A percentile compares a stretch with the other conserved stretches of the same genome.
phyloP scores from a whole-genome alignment of 768 basidiomycete genomes.

The Lanmaoa rubissima region DNA sequence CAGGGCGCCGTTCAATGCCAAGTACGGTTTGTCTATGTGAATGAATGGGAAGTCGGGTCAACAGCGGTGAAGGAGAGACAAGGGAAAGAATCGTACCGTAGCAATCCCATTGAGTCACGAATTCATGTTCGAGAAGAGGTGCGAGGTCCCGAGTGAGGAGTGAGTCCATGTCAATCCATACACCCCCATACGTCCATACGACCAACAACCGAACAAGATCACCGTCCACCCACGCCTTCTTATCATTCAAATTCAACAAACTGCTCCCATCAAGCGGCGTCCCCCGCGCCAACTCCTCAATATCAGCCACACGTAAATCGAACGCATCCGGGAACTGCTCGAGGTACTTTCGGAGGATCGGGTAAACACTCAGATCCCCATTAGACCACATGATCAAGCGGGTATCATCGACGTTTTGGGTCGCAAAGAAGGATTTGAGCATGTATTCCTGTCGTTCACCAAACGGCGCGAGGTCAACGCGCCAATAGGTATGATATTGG shows the following conservation, averaged over 20 bases:
- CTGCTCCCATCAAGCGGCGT: slow-evolving; percentile 72
- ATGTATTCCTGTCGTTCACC: slow-evolving; percentile 83
- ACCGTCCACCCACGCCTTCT: slow-evolving; percentile 92
- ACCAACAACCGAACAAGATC: slow-evolving; percentile 87
- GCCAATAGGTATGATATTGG: slow-evolving; percentile 93
- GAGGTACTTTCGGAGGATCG: slow-evolving; percentile 60
- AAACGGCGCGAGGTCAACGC: slow-evolving; percentile 82
- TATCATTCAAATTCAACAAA: slow-evolving; percentile 61
- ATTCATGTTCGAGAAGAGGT: slow-evolving; percentile 90
- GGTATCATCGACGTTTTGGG: slow-evolving; percentile 66
- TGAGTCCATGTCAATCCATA: slow-evolving; percentile 99
- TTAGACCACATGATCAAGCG: slow-evolving; percentile 91
- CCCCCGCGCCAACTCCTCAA: slow-evolving; percentile 61
- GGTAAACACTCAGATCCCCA: slow-evolving; percentile 59
- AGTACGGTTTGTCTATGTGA: slow-evolving; percentile 65
- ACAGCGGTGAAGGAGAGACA: neutral
- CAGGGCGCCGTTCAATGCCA: slow-evolving; percentile 86
- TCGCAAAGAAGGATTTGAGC: slow-evolving; percentile 92
- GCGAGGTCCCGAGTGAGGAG: slow-evolving; percentile 84
- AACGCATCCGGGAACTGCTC: slow-evolving; percentile 67
- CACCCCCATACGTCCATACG: slow-evolving; percentile 86
- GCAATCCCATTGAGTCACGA: slow-evolving; percentile 98
- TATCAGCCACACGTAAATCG: slow-evolving; percentile 66
- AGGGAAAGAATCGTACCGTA: slow-evolving; percentile 59
- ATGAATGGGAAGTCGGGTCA: neutral